Evolutionary conservation across 805 yeast genomes (phyloP).

Genomic region (Zygotorulaspora chibaensis): DNA sequence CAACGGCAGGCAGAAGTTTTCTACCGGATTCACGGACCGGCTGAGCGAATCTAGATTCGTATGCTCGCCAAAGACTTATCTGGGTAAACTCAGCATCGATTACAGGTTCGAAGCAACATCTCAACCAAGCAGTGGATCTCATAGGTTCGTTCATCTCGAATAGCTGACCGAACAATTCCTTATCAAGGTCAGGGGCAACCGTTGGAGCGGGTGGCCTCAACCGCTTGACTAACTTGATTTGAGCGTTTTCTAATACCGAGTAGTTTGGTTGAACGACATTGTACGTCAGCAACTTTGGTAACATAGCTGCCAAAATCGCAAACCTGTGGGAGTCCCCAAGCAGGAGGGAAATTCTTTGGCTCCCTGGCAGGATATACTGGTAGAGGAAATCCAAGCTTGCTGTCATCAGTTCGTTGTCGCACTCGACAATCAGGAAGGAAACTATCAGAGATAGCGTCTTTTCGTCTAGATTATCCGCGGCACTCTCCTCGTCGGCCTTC

Average conservation of each 20-base stretch:
- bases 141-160: conserved; percentile 73
- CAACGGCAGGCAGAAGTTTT: conserved; percentile 86
- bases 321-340: conserved; percentile 45
- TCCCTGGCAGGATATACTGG: conserved; percentile 67
- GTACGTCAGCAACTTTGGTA: conserved; percentile 59
- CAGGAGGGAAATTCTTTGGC: conserved; percentile 50
- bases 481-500: conserved; percentile 43
- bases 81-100: conserved; percentile 86
- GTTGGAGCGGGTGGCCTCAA: conserved; percentile 62
- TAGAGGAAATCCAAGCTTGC: conserved; percentile 79
- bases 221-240: conserved; percentile 46
- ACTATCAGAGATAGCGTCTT: conserved; percentile 50
- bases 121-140: conserved; percentile 91
- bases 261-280: conserved; percentile 40
- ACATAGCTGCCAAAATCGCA: conserved; percentile 49
- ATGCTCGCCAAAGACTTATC: conserved; percentile 91
- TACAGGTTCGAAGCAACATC: conserved; percentile 81
- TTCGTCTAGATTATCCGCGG: conserved; percentile 46
- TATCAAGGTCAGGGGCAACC: conserved; percentile 57
- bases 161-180: conserved; percentile 54
- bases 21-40: conserved; percentile 48
- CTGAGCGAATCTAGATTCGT: conserved; percentile 78
- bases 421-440: conserved; percentile 50
- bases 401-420: conserved; percentile 63
- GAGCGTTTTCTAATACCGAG: conserved; percentile 23